phyloP scores from a whole-genome alignment of 1,284 basidiomycete genomes.

The Pseudozyma sp. region DNA sequence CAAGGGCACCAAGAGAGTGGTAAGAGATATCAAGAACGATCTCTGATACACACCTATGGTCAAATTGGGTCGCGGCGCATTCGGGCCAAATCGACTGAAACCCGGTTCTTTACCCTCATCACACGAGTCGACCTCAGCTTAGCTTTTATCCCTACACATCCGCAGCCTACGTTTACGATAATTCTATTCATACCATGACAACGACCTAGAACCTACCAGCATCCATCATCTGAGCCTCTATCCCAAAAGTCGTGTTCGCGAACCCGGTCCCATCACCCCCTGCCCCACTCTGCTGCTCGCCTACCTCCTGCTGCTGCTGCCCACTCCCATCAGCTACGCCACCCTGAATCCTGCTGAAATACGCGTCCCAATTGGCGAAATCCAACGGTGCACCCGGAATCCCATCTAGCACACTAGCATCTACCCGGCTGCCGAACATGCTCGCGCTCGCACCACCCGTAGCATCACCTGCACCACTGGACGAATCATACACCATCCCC shows the following conservation, averaged over 20 bases:
- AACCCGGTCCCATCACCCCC: constrained; percentile 21
- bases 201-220: constrained; percentile 33
- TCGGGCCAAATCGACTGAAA: too few relatives aligned
- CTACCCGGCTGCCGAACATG: constrained; percentile 23
- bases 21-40: constrained; percentile 43
- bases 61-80: too few relatives aligned
- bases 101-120: too few relatives aligned
- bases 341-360: constrained; percentile 31
- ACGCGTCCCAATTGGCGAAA: constrained; percentile 55
- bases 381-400: constrained; percentile 52
- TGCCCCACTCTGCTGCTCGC: background rate
- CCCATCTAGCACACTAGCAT: constrained; percentile 46
- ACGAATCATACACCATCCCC: constrained; percentile 24
- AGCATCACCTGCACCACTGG: background rate
- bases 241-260: constrained; percentile 31
- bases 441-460: constrained; percentile 1
- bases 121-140: too few relatives aligned
- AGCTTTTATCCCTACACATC: too few relatives aligned
- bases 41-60: constrained; percentile 10
- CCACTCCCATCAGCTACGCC: background rate
- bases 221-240: constrained; percentile 53
- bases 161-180: too few relatives aligned
- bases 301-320: constrained; percentile 2
- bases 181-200: too few relatives aligned
- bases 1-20: constrained; percentile 39